Base-by-base conservation (phyloP, 352 stramenopile genomes). In the Detonula confervacea region DNA sequence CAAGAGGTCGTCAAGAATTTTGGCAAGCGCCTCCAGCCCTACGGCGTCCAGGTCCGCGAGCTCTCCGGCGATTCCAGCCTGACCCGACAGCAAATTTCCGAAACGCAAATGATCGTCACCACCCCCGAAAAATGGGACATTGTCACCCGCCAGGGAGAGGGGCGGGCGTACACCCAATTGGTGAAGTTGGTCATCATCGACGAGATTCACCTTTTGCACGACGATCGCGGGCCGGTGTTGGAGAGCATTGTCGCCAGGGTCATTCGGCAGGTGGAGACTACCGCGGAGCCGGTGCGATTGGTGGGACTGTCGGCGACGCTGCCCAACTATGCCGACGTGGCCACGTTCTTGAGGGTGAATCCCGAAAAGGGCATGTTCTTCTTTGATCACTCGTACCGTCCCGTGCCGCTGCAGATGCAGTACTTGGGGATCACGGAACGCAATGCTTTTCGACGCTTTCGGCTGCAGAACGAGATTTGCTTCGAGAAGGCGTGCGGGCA, bases 61-160 rank as follows among this genome's bases (percentile, higher is more conserved):
- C 87, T 99, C 9, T 99, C 96, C 0, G 98, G 98, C 75, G 98
- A 99, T 90, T 96, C 98, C 57, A 98, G 97, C 73, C 87, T 99
- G 20, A 98, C 96, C 9, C 92, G 96, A 8, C 95, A 98, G 78
- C 96, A 99, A 89, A 97, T 99, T 60, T 94, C 95, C 33, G 96
- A 98, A 81, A 99, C 98, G 7, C 97, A 99, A 82, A 95, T 99
- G 61, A 98, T 99, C 69, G 97, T 99, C 14, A 99, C 98, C 27
- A 99, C 98, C 7, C 98, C 98, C 0, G 98, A 99, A 74, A 99
- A 99, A 87, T 99, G 97, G 97, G 98, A 99, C 90, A 99, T 99
- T 79, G 97, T 99, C 49, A 99, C 97, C 22, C 94, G 98, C 61
- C 99, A 99, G 88, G 96, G 96, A 22, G 97, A 98, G 33, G 97